Evolutionary conservation across 1,284 basidiomycete genomes (phyloP), one percentile per base, ranked within the genome.

Genomic region (Leucoagaricus sp.): DNA sequence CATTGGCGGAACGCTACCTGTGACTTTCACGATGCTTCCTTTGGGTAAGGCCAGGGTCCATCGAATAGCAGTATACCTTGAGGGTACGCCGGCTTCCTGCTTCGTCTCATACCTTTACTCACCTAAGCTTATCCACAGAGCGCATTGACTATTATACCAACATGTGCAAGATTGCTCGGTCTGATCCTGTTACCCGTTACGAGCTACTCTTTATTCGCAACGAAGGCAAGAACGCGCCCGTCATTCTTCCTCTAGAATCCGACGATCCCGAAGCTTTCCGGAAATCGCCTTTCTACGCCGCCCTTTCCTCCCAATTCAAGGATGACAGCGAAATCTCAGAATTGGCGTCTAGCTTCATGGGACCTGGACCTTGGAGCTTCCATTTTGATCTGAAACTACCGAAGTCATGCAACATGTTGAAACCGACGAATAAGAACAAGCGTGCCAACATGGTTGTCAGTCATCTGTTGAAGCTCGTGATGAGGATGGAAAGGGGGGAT

Each of bases 401-500:
- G 0, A 71, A 70, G 17, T 80, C 82, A 1, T 86, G 85, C 69
- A 65, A 72, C 52, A 50, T 70, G 36, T 65, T 98, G 60, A 88
- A 87, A 65, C 89, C 93, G 61, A 91, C 93, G 19, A 94, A 92
- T 67, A 89, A 87, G 70, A 93, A 94, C 71, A 82, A 85, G 62
- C 82, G 84, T 63, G 89, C 91, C 58, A 94, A 94, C 67, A 87
- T 98, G 62, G 75, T 80, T 15, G 82, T 97, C 26, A 79, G 81
- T 1, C 96, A 99, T 71, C 74, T 80, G 60, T 76, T 99, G 60
- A 94, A 94, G 74, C 80, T 95, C 47, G 81, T 91, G 12, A 84
- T 98, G 62, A 81, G 95, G 15, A 90, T 98, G 13, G 91, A 96
- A 72, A 81, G 88, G 38, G 91, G 90, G 1, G 90, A 92, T 64